phyloP scores from a whole-genome alignment of 2,329 filamentous ascomycete species.

The Penicillium fuscoglaucum region DNA sequence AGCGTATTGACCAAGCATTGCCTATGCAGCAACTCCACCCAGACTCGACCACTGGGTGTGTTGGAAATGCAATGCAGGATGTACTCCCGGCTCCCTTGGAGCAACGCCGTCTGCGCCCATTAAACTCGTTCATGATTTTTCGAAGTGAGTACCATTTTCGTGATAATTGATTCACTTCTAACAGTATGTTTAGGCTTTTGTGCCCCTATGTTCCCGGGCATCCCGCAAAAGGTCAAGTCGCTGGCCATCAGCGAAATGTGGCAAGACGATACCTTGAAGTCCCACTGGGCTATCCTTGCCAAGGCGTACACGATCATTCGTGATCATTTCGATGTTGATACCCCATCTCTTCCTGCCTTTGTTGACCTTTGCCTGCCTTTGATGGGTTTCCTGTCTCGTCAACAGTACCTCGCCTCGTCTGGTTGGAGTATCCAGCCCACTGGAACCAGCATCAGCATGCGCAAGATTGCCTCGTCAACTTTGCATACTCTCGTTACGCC shows the following conservation, averaged over 20 bases:
- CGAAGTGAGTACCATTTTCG: slow-evolving; percentile 32
- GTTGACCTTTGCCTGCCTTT: background rate
- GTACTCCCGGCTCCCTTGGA: background rate
- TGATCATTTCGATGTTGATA: slow-evolving; percentile 40
- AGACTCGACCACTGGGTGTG: background rate
- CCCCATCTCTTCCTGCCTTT: background rate
- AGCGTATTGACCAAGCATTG: background rate
- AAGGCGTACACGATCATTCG: slow-evolving; percentile 58
- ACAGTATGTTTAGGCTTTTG: slow-evolving; percentile 46
- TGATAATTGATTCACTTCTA: background rate
- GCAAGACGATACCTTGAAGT: slow-evolving; percentile 52
- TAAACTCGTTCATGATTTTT: slow-evolving; percentile 44
- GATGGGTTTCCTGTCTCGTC: background rate
- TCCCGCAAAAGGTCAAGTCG: slow-evolving; percentile 56
- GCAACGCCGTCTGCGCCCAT: slow-evolving; percentile 14
- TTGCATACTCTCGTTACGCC: background rate
- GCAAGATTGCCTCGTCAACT: background rate
- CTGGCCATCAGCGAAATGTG: slow-evolving; percentile 52
- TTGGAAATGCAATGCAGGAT: background rate
- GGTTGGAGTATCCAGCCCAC: background rate
- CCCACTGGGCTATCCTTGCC: slow-evolving; percentile 55
- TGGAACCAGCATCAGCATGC: background rate
- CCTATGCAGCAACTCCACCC: background rate
- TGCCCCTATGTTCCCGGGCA: slow-evolving; percentile 46
- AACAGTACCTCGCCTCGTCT: background rate